Percentiles rank a stretch among this genome's conserved stretches.
phyloP scores from a whole-genome alignment of 176 grass and related monocot species.

The Panicum miliaceum region DNA sequence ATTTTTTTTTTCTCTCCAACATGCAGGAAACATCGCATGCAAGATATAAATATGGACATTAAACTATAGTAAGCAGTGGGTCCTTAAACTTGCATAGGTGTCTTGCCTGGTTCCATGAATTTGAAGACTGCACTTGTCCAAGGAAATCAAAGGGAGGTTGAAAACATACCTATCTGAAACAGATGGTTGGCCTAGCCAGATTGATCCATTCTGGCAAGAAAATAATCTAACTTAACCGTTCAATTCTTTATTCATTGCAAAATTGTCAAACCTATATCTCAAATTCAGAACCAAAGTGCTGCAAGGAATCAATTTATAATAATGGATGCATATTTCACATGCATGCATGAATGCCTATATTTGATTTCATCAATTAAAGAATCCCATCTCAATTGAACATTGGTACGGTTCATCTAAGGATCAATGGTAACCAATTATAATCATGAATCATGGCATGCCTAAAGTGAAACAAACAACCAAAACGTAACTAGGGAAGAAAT shows the following conservation, averaged over 20 bases:
- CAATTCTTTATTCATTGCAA: background rate
- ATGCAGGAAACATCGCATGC: background rate
- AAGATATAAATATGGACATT: conserved; percentile 13
- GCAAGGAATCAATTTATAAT: conserved; percentile 20
- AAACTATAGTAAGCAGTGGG: background rate
- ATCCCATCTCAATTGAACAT: conserved; percentile 21
- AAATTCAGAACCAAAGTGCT: background rate
- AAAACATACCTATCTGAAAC: background rate
- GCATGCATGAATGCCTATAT: background rate
- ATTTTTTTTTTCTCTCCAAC: background rate
- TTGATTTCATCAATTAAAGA: conserved; percentile 18
- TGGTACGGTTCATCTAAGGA: conserved; percentile 12
- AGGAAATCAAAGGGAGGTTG: background rate
- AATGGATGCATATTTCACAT: conserved; percentile 24
- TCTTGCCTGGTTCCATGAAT: background rate
- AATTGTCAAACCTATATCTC: background rate
- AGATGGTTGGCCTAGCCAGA: background rate
- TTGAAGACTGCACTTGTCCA: background rate
- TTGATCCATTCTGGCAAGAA: background rate
- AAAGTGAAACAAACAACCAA: background rate
- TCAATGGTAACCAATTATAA: conserved; percentile 3
- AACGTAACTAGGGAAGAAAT: conserved; percentile 24
- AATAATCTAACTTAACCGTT: background rate
- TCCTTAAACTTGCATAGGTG: conserved; percentile 16
- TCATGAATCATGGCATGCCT: background rate